These are phyloP conservation scores for Euphrasia confusa DNA, from an alignment of 257 asterid species.

Conservation along the genomic window DNA sequence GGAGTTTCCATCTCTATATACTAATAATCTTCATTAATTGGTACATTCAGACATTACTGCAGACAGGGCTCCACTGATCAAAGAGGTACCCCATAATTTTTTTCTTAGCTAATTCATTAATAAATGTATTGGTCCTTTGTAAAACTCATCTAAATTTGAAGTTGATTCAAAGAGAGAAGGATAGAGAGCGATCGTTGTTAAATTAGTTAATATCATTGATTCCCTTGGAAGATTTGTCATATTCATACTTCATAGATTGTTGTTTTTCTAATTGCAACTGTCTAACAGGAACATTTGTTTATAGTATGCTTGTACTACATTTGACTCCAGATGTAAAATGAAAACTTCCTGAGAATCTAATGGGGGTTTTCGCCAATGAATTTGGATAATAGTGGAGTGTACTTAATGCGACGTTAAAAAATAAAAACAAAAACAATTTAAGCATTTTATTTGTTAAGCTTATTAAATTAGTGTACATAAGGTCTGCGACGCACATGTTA, in stretches of 20 bases:
- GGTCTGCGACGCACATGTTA: neutral
- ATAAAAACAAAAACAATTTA: neutral
- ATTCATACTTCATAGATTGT: slow-evolving; percentile 15
- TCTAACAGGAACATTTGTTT: neutral
- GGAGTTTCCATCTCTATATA: slow-evolving; percentile 19
- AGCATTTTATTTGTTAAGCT: slow-evolving; percentile 9
- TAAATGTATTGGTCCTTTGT: neutral
- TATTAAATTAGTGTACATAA: neutral
- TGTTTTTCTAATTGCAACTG: slow-evolving; percentile 9
- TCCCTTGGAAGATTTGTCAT: neutral
- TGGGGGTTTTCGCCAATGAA: neutral
- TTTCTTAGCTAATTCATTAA: slow-evolving; percentile 6
- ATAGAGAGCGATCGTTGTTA: neutral
- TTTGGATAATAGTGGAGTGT: slow-evolving; percentile 3
- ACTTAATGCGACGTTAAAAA: neutral
- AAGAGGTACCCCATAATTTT: slow-evolving; percentile 39
- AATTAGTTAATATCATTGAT: neutral
- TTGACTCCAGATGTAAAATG: slow-evolving; percentile 12
- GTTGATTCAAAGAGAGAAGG: neutral
- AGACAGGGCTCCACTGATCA: slow-evolving; percentile 72
- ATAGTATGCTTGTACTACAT: slow-evolving; percentile 12
- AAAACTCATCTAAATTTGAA: neutral
- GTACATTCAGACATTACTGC: slow-evolving; percentile 82
- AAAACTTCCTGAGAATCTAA: neutral
- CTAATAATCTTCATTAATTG: slow-evolving; percentile 21